These are phyloP conservation scores for Debaryomyces nepalensis DNA, from an alignment of 1,139 yeast genomes.

Conservation along the genomic window DNA sequence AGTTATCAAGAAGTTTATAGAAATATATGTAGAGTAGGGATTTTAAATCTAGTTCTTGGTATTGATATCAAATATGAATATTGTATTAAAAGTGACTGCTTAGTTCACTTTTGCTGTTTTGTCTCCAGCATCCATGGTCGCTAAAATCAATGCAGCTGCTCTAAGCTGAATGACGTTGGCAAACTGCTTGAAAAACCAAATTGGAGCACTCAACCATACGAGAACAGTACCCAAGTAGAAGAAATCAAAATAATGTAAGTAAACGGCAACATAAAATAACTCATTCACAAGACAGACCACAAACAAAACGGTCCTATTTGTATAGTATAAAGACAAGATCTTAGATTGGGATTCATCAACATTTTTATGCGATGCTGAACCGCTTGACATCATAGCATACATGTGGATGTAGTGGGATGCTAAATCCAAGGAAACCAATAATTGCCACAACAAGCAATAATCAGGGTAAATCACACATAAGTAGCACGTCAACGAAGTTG, in stretches of 20 bases:
- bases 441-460: constrained; percentile 73
- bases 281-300: constrained; percentile 92
- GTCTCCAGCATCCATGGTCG: constrained; percentile 77
- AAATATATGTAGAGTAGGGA: constrained; percentile 7
- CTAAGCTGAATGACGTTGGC: constrained; percentile 88
- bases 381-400: constrained; percentile 89
- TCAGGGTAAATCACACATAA: constrained; percentile 79
- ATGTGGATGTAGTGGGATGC: constrained; percentile 98
- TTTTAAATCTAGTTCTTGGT: neutral
- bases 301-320: constrained; percentile 81
- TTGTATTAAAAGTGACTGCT: neutral
- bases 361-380: constrained; percentile 82
- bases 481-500: constrained; percentile 86
- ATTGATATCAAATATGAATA: neutral
- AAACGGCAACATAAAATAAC: constrained; percentile 86
- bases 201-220: constrained; percentile 71
- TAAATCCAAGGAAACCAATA: constrained; percentile 82
- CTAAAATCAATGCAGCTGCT: constrained; percentile 82
- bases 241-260: constrained; percentile 70
- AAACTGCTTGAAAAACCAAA: constrained; percentile 89
- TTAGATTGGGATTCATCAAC: constrained; percentile 73
- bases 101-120: constrained; percentile 27
- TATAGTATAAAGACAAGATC: constrained; percentile 83
- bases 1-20: constrained; percentile 4
- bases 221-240: constrained; percentile 71